Base-by-base conservation (phyloP, 257 asterid genomes). In the Rehmannia glutinosa region DNA sequence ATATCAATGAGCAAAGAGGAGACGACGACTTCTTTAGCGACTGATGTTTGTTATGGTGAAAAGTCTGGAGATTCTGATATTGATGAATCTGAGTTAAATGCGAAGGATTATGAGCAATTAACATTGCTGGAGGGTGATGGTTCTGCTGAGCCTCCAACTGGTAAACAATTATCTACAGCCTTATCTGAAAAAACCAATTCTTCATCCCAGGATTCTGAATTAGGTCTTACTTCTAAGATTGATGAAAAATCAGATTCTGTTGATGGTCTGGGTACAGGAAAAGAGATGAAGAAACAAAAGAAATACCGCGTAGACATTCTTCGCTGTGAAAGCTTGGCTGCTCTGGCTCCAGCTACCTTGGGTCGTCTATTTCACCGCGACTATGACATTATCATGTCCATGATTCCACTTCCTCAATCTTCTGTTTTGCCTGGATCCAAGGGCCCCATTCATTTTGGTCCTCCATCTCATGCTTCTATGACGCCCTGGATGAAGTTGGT, bases 401-500 rank as follows among this genome's bases (percentile, higher is more conserved):
- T 94, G 99, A 87, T 91, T 72, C 99, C 99, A 60, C 95, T 94
- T 62, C 96, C 99, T 20, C 95, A 84, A 77, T 91, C 99, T 72
- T 85, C 98, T 45, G 87, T 94, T 75, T 84, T 94, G 80, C 99
- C 99, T 25, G 97, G 99, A 73, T 71, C 97, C 11, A 91, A 84
- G 73, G 99, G 99, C 52, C 99, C 99, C 19, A 81, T 94, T 70
- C 99, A 94, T 84, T 94, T 94, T 77, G 99, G 99, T 46, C 99
- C 99, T 42, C 99, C 97, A 38, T 85, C 97, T 19, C 84, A 88
- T 74, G 87, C 97, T 69, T 91, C 97, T 36, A 91, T 94, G 96
- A 94, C 99, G 69, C 96, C 99, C 61, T 94, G 99, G 99, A 91
- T 94, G 93, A 94, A 89, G 77, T 82, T 94, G 87, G 92, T 87